Evolutionary conservation across 495 filamentous ascomycete genomes (phyloP), one percentile per base, ranked within the genome.

Genomic region (Podospora comata): DNA sequence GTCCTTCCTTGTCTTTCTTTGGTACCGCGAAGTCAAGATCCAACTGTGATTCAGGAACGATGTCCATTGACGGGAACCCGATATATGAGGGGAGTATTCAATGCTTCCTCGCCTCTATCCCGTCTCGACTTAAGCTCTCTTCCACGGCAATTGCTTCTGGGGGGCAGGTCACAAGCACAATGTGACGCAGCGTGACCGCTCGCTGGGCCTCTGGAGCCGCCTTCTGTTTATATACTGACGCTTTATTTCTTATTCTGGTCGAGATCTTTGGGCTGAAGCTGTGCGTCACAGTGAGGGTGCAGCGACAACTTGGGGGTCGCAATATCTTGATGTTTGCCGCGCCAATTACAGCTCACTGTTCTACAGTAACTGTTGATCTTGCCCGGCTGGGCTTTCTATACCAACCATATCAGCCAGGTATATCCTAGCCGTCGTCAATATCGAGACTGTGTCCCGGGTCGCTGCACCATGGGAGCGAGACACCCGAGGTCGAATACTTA

Each of bases 261-360:
- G 39, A 48, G 39, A 18, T 48, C 39, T 16, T 48, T 11, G 39
- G 39, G 39, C 28, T 20, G 5, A 63, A 63, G 19, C 34, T 63
- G 30, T 23, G 16, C 20, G 32, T 23, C 30, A 32, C 28, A 63
- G n/a, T 30, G 23, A 61, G 7, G 32, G 26, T 32, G 30, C 23
- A 18, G 59, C 32, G 61, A 19, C n/a, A 63, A 13, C n/a, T 3
- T 30, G n/a, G 56, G 39, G 27, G 61, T 62, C 4, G 68, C 65
- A 70, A 62, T 67, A 67, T 70, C 61, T 26, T 34, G 26, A 5
- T 3, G 27, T 34, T 64, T 70, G 56, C 68, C 68, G 68, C 68
- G 26, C 68, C 68, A 70, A 70, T 70, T 48, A 27, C 60, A 27
- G 53, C 57, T 30, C 65, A n/a, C 26, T 5, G 15, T 6, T 39